These are phyloP conservation scores for Aspergillus costaricaensis DNA, from an alignment of 2,329 filamentous ascomycete species.

Conservation along the genomic window DNA sequence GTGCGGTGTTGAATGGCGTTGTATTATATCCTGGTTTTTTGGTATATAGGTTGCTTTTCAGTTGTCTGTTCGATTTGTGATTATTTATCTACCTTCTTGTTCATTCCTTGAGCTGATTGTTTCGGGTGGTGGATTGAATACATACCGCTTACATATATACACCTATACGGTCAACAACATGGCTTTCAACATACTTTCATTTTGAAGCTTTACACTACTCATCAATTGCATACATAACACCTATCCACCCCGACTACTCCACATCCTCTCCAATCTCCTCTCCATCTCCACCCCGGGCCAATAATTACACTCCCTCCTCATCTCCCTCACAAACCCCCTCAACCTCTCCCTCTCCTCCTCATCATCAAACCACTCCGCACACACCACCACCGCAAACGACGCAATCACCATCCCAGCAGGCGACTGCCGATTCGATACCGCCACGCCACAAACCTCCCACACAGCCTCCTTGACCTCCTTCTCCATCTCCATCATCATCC, in stretches of 20 bases:
- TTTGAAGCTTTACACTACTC: neutral
- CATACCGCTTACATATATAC: neutral
- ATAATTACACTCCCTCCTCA: neutral
- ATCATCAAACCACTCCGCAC: neutral
- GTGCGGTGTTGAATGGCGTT: conserved; percentile 1
- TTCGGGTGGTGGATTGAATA: neutral
- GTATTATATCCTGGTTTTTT: neutral
- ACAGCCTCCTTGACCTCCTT: conserved; percentile 32
- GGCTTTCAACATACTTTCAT: neutral
- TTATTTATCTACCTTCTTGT: neutral
- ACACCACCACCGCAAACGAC: neutral
- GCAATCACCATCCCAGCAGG: conserved; percentile 18
- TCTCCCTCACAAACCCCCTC: neutral
- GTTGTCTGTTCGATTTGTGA: neutral
- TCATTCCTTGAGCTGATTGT: neutral
- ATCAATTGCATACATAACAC: neutral
- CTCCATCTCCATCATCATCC: neutral
- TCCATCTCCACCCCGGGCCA: neutral
- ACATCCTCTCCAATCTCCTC: neutral
- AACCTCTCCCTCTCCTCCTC: neutral
- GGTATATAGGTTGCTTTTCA: neutral
- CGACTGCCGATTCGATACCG: conserved; percentile 23
- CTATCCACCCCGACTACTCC: neutral
- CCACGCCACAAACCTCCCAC: conserved; percentile 22
- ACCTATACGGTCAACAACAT: neutral